A percentile compares a stretch with the other conserved stretches of the same genome.
These are phyloP conservation scores for Xenoacremonium recifei DNA, from an alignment of 2,329 filamentous ascomycete genomes.

Conservation along the genomic window DNA sequence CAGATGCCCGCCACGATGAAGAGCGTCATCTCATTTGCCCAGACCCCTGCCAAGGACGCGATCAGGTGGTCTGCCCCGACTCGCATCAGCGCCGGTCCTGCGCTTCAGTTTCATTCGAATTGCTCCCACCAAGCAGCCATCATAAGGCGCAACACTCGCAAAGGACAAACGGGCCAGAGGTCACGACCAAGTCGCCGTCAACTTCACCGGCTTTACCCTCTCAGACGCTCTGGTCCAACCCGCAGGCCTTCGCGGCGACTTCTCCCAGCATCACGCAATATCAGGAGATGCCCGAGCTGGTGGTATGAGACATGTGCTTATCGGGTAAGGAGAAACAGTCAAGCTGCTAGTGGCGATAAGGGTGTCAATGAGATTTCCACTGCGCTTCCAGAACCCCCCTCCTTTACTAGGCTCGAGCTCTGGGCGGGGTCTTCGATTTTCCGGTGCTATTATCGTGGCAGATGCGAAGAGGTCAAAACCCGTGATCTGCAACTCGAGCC, in stretches of 20 bases:
- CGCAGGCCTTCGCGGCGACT: neutral
- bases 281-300: slow-evolving; percentile 5
- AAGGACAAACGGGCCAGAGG: neutral
- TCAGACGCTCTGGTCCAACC: neutral
- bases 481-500: too few relatives aligned
- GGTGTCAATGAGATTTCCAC: too few relatives aligned
- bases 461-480: too few relatives aligned
- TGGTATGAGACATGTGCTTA: neutral
- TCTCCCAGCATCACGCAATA: slow-evolving; percentile 3
- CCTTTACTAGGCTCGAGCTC: too few relatives aligned
- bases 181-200: too few relatives aligned
- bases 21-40: neutral
- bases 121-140: neutral
- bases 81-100: neutral
- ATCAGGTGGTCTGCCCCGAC: neutral
- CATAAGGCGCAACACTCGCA: neutral
- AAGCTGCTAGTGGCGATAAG: neutral
- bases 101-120: neutral
- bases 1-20: neutral
- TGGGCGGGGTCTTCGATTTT: too few relatives aligned
- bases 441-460: too few relatives aligned
- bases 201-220: too few relatives aligned
- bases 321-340: neutral
- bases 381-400: neutral
- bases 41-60: neutral